These are phyloP conservation scores for Fusarium cyanostomum DNA, from an alignment of 2,329 filamentous ascomycete species.

Conservation along the genomic window DNA sequence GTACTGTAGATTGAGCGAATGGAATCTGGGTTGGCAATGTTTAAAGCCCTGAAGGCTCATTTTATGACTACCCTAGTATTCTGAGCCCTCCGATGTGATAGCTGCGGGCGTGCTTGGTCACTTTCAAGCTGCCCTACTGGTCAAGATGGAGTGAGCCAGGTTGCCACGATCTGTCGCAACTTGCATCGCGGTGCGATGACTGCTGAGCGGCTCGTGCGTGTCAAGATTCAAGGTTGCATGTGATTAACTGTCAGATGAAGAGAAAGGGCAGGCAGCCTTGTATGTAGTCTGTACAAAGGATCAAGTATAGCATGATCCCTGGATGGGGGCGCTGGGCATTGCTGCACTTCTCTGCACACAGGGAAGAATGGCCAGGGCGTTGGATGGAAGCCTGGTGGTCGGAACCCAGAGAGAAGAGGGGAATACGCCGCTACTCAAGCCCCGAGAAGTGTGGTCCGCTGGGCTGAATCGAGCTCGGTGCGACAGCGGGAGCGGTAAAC, in stretches of 20 bases:
- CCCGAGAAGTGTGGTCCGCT: background rate
- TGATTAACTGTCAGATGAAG: slow-evolving; percentile 4
- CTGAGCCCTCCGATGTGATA: background rate
- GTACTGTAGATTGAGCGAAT: slow-evolving; percentile 3
- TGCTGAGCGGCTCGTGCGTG: slow-evolving; percentile 21
- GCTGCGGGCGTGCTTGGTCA: slow-evolving; percentile 1
- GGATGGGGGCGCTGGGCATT: background rate
- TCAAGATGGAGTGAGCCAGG: slow-evolving; percentile 14
- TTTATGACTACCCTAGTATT: background rate
- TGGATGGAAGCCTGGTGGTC: background rate
- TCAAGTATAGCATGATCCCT: slow-evolving; percentile 2
- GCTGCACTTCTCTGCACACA: background rate
- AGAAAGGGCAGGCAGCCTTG: slow-evolving; percentile 6
- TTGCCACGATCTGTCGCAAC: slow-evolving; percentile 2
- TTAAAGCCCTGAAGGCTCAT: background rate
- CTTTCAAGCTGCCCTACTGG: slow-evolving; percentile 28
- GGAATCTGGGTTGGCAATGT: slow-evolving; percentile 3
- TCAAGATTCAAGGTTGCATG: slow-evolving; percentile 11
- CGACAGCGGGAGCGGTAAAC: slow-evolving; percentile 19
- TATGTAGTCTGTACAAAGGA: background rate
- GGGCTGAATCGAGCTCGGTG: slow-evolving; percentile 25
- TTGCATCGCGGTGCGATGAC: slow-evolving; percentile 20
- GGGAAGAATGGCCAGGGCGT: no score
- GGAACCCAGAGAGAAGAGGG: slow-evolving; percentile 13
- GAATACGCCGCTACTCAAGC: slow-evolving; percentile 21